Base-by-base conservation (phyloP, 2,329 filamentous ascomycete genomes). In the Phoma sp. region DNA sequence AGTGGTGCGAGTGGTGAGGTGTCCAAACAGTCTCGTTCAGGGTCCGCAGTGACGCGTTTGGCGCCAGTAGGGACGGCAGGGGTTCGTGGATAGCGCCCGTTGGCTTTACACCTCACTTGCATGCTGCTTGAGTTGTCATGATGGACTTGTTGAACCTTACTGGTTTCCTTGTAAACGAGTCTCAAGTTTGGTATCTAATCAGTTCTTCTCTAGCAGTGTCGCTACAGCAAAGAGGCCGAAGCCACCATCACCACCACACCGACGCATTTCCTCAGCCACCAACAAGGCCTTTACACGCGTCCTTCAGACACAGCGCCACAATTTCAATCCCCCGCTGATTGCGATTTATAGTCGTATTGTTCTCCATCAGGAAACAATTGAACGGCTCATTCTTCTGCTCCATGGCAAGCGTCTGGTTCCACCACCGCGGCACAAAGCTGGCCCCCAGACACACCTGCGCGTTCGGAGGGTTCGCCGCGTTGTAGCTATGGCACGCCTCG, bases 31-130 rank as follows among this genome's bases (percentile, higher is more conserved):
- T 58, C 50, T 60, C 58, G 58, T 60, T 13, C 10, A 31, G 61
- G 65, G 63, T 69, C 64, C 63, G 58, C 64, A 63, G 51, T 48
- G 47, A 50, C 52, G 39, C 44, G 47, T 44, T 50, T 43, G 32
- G 38, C 50, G 32, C 51, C 43, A 49, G 33, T 17, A 15, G 39
- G 21, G 17, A 43, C n/a, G 8, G 40, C 40, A 32, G 24, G 40
- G 40, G 27, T 22, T 22, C 21, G 1, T 29, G 39, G n/a, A 25
- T 13, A 31, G 29, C 15, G 29, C 29, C 29, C 29, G 29, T 31
- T 13, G 10, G 6, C 29, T 31, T 31, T 4, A 31, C 29, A 31
- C 29, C 12, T 31, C 29, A 36, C 33, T 8, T 8, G n/a, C 33
- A 17, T 19, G n/a, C 9, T 36, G 3, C 33, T 21, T 21, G 29